These are phyloP conservation scores for Aspergillus neoniger DNA, from an alignment of 2,329 filamentous ascomycete species.

Conservation along the genomic window DNA sequence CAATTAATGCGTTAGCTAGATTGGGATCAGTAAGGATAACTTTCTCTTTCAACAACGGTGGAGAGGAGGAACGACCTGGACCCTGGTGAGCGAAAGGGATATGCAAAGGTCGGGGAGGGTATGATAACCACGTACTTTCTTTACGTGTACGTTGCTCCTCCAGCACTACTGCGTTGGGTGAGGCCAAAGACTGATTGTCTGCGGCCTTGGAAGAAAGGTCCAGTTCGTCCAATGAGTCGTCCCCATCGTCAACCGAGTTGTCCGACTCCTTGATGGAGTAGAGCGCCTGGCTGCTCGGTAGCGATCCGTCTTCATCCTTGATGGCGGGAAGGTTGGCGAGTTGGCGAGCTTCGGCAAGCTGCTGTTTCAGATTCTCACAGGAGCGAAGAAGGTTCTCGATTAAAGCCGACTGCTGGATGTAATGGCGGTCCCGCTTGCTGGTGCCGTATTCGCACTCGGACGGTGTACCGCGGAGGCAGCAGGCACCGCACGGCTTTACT, in stretches of 20 bases:
- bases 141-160: not conserved
- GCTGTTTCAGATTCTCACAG: slow-evolving; percentile 24
- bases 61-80: slow-evolving; percentile 5
- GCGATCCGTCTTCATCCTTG: slow-evolving; percentile 17
- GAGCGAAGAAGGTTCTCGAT: slow-evolving; percentile 30
- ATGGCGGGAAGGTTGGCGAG: slow-evolving; percentile 19
- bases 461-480: slow-evolving; percentile 32
- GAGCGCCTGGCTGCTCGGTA: not conserved
- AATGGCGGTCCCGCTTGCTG: slow-evolving; percentile 33
- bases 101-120: not conserved
- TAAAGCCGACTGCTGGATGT: slow-evolving; percentile 30
- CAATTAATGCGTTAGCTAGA: slow-evolving; percentile 23
- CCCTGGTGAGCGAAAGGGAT: slow-evolving; percentile 1
- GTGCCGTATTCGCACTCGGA: slow-evolving; percentile 35
- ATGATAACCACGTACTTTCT: slow-evolving; percentile 5
- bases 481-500: slow-evolving; percentile 34
- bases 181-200: not conserved
- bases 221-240: not conserved
- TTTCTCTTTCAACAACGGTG: slow-evolving; percentile 15
- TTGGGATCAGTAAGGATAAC: slow-evolving; percentile 18
- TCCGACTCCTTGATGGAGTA: not conserved
- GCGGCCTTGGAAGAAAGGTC: not conserved
- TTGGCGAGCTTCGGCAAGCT: slow-evolving; percentile 22
- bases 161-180: not conserved
- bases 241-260: slow-evolving; percentile 7